Conservation (phyloP, 495 filamentous ascomycete species). For the Mycothermus thermophilus region DNA sequence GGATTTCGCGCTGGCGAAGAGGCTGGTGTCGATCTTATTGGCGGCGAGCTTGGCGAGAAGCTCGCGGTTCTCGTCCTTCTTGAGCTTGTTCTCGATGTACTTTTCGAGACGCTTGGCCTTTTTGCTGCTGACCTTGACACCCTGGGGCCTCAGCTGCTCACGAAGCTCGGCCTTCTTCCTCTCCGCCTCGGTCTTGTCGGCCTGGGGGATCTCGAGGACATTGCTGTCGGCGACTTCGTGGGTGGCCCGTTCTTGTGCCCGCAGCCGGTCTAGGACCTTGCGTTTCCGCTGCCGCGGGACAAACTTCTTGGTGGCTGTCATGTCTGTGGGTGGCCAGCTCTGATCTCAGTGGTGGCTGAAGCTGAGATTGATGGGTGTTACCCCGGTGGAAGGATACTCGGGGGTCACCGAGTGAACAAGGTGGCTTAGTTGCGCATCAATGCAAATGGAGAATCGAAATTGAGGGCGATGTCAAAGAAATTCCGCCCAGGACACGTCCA, state of each 20-base stretch:
- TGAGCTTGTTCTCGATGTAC: conserved; percentile 92
- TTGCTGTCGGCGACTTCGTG: conserved; percentile 47
- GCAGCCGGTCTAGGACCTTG: conserved; percentile 42
- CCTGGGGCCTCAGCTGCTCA: conserved; percentile 52
- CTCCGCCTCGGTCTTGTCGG: conserved; percentile 52
- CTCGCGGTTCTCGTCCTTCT: conserved; percentile 82
- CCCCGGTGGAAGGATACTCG: too few relatives aligned
- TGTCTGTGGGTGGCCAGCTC: conserved; percentile 1
- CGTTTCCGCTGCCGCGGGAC: conserved; percentile 72
- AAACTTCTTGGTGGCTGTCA: conserved; percentile 49
- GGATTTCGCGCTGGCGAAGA: conserved; percentile 60
- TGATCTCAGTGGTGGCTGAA: too few relatives aligned
- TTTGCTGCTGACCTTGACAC: conserved; percentile 69
- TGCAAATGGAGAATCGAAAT: too few relatives aligned
- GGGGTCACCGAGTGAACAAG: too few relatives aligned
- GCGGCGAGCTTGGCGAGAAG: conserved; percentile 69
- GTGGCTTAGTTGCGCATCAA: too few relatives aligned
- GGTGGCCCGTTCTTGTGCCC: conserved; percentile 29
- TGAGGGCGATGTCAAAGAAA: too few relatives aligned
- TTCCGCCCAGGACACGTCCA: too few relatives aligned
- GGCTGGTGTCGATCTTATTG: conserved; percentile 66
- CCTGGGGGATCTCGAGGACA: conserved; percentile 53
- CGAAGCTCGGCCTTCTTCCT: conserved; percentile 43
- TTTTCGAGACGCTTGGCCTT: conserved; percentile 93
- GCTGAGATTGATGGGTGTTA: too few relatives aligned